A percentile compares a stretch with the other conserved stretches of the same genome.
phyloP scores from a whole-genome alignment of 2,329 filamentous ascomycete species.

The Lasiodiplodia theobromae region DNA sequence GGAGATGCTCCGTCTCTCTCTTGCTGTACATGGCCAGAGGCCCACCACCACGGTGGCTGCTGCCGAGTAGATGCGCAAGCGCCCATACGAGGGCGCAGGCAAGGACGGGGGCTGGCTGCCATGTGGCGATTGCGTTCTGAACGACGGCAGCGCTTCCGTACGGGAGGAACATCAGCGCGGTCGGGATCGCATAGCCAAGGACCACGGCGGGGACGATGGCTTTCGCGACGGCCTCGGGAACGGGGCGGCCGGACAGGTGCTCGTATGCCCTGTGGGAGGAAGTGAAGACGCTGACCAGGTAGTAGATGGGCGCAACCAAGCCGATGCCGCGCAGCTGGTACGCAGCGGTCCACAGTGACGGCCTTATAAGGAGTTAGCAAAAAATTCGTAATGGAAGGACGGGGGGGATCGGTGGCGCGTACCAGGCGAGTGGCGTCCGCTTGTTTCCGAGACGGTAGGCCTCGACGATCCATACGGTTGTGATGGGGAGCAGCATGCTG shows the following conservation, averaged over 20 bases:
- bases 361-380: neutral
- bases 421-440: neutral
- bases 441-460: neutral
- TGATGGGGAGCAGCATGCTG: neutral
- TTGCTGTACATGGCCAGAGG: neutral
- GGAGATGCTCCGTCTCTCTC: neutral
- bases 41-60: no score
- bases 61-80: neutral
- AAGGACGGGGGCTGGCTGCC: neutral
- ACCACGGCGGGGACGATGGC: neutral
- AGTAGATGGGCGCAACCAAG: conserved; percentile 32
- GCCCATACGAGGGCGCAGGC: no score
- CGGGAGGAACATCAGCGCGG: neutral
- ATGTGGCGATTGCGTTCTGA: neutral
- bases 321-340: conserved; percentile 10
- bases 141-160: no score
- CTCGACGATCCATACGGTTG: neutral
- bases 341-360: neutral
- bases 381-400: neutral
- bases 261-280: neutral
- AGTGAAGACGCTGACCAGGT: neutral
- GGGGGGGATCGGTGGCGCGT: neutral
- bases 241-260: neutral
- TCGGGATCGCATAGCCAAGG: neutral
- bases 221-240: neutral